phyloP scores from a whole-genome alignment of 202 grass and related monocot species.

The Setaria italica region DNA sequence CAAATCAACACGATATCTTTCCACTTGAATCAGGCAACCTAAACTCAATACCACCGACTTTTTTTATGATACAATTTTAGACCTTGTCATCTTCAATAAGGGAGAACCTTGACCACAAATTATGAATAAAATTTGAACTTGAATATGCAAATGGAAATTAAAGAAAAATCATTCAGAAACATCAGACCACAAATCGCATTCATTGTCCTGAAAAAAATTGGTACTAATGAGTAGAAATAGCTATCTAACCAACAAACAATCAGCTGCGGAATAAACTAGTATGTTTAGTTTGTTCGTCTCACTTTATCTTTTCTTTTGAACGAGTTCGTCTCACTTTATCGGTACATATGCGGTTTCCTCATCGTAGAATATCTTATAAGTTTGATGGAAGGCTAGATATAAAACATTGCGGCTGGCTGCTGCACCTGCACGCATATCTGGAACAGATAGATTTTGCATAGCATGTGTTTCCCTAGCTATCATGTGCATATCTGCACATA shows the following conservation, averaged over 20 bases:
- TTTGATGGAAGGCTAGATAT: slow-evolving; percentile 1
- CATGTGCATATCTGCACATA: not conserved
- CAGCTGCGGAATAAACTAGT: not conserved
- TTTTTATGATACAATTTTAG: not conserved
- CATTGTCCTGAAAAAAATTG: not conserved
- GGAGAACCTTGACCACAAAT: not conserved
- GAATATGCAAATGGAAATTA: not conserved
- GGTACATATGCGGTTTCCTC: not conserved
- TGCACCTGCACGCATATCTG: not conserved
- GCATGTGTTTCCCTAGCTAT: not conserved
- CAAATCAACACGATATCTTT: not conserved
- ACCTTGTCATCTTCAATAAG: not conserved
- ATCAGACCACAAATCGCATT: not conserved
- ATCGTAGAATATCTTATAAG: not conserved
- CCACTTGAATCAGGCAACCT: not conserved
- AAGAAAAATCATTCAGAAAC: not conserved
- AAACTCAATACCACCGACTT: not conserved
- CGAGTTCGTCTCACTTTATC: not conserved
- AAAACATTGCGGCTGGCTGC: not conserved
- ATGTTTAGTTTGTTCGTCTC: not conserved
- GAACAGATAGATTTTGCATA: slow-evolving; percentile 21
- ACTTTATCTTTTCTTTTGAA: not conserved
- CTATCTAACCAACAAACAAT: not conserved
- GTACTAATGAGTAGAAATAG: not conserved
- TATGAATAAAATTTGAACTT: not conserved